Conservation (phyloP, 768 basidiomycete species). For the Leucosporidium yakuticum region DNA sequence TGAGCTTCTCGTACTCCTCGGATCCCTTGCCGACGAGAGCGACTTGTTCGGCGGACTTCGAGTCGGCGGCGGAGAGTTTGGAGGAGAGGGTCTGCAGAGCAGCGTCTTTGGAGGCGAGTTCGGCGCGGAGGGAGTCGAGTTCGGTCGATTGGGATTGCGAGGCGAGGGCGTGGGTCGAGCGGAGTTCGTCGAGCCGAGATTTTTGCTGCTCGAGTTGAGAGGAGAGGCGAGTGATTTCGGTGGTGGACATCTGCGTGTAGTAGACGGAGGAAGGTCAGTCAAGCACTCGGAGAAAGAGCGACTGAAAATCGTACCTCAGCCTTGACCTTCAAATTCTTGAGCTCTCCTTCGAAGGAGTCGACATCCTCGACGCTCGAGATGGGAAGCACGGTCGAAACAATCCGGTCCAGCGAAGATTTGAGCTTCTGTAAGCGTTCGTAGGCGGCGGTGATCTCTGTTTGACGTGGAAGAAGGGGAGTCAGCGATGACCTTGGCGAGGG, state of each 20-base stretch:
- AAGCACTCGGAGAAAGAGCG: background rate
- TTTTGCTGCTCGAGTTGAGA: constrained; percentile 76
- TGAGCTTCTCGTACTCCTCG: constrained; percentile 59
- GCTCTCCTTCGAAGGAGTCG: constrained; percentile 66
- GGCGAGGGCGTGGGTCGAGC: constrained; percentile 75
- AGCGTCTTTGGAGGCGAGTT: constrained; percentile 65
- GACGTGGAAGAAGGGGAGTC: background rate
- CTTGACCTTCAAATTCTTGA: constrained; percentile 62
- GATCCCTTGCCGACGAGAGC: constrained; percentile 50
- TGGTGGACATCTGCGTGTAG: constrained; percentile 36
- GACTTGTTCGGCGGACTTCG: constrained; percentile 56
- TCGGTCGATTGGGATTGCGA: constrained; percentile 69
- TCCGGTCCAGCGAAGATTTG: constrained; percentile 59
- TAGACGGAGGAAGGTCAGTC: background rate
- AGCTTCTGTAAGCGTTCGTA: constrained; percentile 62
- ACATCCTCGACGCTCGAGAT: constrained; percentile 57
- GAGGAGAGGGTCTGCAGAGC: constrained; percentile 61
- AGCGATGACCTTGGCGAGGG: background rate
- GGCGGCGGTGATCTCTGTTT: constrained; percentile 66
- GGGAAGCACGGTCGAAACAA: constrained; percentile 67
- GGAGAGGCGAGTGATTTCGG: constrained; percentile 71
- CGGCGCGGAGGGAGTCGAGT: constrained; percentile 62
- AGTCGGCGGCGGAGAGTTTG: constrained; percentile 64
- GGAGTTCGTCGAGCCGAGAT: constrained; percentile 72
- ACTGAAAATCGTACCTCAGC: constrained; percentile 53